phyloP scores from a whole-genome alignment of 345 rosid species.

The Sisymbrium altissimum region DNA sequence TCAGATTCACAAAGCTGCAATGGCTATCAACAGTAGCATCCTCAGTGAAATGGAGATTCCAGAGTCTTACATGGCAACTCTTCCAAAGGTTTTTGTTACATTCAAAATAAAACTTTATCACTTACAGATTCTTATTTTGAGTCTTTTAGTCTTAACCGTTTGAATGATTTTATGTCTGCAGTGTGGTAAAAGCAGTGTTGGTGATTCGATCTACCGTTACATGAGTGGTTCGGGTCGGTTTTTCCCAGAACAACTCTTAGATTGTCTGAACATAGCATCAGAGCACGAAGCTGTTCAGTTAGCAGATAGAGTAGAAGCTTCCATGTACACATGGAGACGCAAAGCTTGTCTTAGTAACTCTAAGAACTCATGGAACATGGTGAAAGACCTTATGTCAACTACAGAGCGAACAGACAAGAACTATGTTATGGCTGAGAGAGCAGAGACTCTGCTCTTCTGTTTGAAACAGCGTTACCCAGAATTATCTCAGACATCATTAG shows the following conservation, averaged over 20 bases:
- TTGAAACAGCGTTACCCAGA: conserved; percentile 82
- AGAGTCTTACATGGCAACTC: conserved; percentile 67
- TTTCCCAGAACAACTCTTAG: conserved; percentile 74
- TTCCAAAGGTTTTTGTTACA: conserved; percentile 64
- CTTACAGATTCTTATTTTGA: background rate
- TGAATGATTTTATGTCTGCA: conserved; percentile 30
- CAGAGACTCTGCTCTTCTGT: conserved; percentile 76
- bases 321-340: conserved; percentile 82
- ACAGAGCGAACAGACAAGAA: conserved; percentile 73
- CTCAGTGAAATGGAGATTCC: conserved; percentile 93
- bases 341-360: conserved; percentile 57
- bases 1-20: conserved; percentile 96
- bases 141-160: background rate
- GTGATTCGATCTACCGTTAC: conserved; percentile 79
- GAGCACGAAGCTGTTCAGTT: conserved; percentile 83
- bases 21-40: conserved; percentile 81
- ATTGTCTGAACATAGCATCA: conserved; percentile 77
- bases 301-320: conserved; percentile 90
- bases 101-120: background rate
- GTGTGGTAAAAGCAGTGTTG: conserved; percentile 89
- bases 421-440: conserved; percentile 82
- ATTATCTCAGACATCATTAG: conserved; percentile 79
- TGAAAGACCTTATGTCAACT: conserved; percentile 76
- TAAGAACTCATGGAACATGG: conserved; percentile 90
- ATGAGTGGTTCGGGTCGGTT: conserved; percentile 74